phyloP scores from a whole-genome alignment of 495 filamentous ascomycete genomes.

The Clohesyomyces aquaticus region DNA sequence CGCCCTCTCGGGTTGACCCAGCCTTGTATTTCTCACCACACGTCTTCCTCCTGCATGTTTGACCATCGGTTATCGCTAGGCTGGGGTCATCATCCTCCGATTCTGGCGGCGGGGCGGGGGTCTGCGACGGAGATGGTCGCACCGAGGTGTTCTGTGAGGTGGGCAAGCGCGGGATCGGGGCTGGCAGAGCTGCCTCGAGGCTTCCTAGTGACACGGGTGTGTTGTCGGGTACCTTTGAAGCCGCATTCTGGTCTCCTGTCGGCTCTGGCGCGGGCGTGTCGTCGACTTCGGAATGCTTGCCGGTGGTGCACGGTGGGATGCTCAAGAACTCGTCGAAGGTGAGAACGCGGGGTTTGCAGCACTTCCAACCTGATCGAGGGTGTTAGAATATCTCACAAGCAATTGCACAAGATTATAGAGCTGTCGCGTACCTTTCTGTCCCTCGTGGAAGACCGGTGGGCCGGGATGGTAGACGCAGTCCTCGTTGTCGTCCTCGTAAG shows the following conservation, averaged over 20 bases:
- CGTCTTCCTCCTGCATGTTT: slow-evolving; percentile 74
- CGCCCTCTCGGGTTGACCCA: slow-evolving; percentile 63
- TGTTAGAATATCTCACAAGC: slow-evolving; percentile 19
- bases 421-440: slow-evolving; percentile 82
- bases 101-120: slow-evolving; percentile 69
- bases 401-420: slow-evolving; percentile 9
- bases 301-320: slow-evolving; percentile 92
- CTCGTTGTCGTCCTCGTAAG: slow-evolving; percentile 80
- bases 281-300: slow-evolving; percentile 87
- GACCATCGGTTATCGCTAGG: slow-evolving; percentile 69
- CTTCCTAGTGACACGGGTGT: slow-evolving; percentile 22
- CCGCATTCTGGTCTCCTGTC: slow-evolving; percentile 44
- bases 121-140: slow-evolving; percentile 52
- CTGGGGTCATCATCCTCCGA: slow-evolving; percentile 85
- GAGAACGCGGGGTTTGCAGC: slow-evolving; percentile 96
- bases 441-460: slow-evolving; percentile 95
- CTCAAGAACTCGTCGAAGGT: slow-evolving; percentile 98
- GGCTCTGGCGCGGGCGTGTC: slow-evolving; percentile 65
- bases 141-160: slow-evolving; percentile 27
- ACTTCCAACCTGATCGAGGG: slow-evolving; percentile 85
- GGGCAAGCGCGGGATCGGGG: slow-evolving; percentile 29
- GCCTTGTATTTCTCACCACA: slow-evolving; percentile 70
- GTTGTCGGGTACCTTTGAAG: slow-evolving; percentile 42
- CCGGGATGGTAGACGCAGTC: slow-evolving; percentile 91
- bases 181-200: slow-evolving; percentile 21